Base-by-base conservation (phyloP, 2,329 filamentous ascomycete species). In the Fusarium paranaense region DNA sequence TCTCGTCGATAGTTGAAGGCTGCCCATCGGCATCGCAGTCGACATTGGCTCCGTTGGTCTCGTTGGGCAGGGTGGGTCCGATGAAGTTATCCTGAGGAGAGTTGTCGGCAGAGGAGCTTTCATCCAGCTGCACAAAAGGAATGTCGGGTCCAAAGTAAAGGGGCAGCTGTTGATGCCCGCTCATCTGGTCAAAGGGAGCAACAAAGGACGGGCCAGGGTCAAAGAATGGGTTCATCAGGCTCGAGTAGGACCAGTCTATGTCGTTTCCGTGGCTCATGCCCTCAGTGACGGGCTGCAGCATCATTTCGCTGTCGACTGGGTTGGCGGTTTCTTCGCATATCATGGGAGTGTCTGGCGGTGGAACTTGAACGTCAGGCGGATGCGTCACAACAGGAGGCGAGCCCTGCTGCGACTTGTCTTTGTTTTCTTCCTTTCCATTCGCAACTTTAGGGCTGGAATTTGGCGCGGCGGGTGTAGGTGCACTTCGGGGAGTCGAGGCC, bases 171-270 rank as follows among this genome's bases (percentile, higher is more conserved):
- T 47, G 38, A 25, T 56, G 62, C 3, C 54, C 47, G 9, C 30
- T 50, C 32, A 61, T n/a, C 0, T 42, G 59, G 9, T 60, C 59
- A n/a, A 60, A 71, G 2, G 65, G 61, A 14, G 27, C 18, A 10
- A 32, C 47, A 9, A 65, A 68, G 4, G 58, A 42, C 0, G 61
- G 65, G 4, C 65, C 57, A 1, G 65, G 50, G 27, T 71, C 69
- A 16, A 71, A 35, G 35, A 71, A 71, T 14, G 69, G 65, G 18
- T 71, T 71, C 65, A 68, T 68, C 6, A 67, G 14, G 30, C 57
- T 67, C 3, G 64, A 56, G 13, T 64, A 58, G 3, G 64, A 60
- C 64, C 60, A 63, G 22, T 62, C 59, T 57, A 67, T 47, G n/a
- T 64, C 62, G 4, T 47, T 45, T 13, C 52, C 52, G 11, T 30